These are phyloP conservation scores for Nannochloropsis salina DNA, from an alignment of 108 stramenopile genomes.

Conservation along the genomic window DNA sequence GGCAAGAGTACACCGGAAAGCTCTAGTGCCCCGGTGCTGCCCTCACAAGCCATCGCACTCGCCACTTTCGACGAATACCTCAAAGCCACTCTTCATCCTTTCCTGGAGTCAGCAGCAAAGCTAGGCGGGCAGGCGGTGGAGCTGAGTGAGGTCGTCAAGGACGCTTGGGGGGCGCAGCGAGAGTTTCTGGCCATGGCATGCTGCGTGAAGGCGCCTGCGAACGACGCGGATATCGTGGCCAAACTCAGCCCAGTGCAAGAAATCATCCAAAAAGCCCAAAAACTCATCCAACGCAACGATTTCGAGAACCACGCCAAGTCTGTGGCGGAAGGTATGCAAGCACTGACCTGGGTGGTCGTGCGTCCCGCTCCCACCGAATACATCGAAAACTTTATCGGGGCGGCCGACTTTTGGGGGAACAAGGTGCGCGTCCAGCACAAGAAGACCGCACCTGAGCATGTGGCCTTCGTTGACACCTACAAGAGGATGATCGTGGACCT, in stretches of 20 bases:
- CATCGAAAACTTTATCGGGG: conserved; percentile 59
- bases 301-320: conserved; percentile 53
- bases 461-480: conserved; percentile 72
- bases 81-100: conserved; percentile 22
- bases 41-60: neutral
- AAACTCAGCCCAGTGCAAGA: conserved; percentile 35
- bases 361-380: conserved; percentile 49
- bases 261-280: conserved; percentile 27
- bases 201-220: conserved; percentile 48
- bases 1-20: no score
- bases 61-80: conserved; percentile 26
- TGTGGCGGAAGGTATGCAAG: conserved; percentile 40
- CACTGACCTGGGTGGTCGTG: conserved; percentile 43
- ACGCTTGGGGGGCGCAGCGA: conserved; percentile 50
- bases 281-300: conserved; percentile 40
- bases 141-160: conserved; percentile 45
- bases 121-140: conserved; percentile 30
- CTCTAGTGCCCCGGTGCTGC: no score
- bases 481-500: conserved; percentile 70
- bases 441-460: conserved; percentile 62
- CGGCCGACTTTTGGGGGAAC: conserved; percentile 90
- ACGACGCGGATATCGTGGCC: conserved; percentile 27
- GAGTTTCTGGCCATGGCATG: conserved; percentile 47
- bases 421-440: conserved; percentile 86
- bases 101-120: conserved; percentile 24